Evolutionary conservation across 805 yeast genomes (phyloP).

Genomic region (Nakazawaea anatomiae): DNA sequence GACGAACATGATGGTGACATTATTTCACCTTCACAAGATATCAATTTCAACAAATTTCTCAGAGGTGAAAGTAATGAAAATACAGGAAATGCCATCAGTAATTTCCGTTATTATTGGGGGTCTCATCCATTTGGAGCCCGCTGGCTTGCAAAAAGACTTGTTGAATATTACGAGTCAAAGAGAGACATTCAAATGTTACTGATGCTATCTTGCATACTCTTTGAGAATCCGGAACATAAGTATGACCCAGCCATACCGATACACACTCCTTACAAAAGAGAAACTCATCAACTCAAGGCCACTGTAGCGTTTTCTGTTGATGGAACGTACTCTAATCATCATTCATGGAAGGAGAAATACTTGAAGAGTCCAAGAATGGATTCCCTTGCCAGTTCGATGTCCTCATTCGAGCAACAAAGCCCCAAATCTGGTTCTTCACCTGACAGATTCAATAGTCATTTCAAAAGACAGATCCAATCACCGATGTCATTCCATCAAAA

Average conservation of each 20-base stretch:
- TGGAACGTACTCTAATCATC: neutral
- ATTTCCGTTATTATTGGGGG: constrained; percentile 60
- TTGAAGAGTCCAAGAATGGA: constrained; percentile 3
- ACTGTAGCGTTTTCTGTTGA: neutral
- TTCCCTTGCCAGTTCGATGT: constrained; percentile 13
- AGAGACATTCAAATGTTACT: constrained; percentile 87
- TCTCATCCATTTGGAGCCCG: constrained; percentile 69
- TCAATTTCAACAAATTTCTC: neutral
- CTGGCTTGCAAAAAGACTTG: constrained; percentile 58
- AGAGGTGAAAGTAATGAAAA: constrained; percentile 11
- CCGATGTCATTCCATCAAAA: constrained; percentile 15
- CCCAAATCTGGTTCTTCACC: constrained; percentile 21
- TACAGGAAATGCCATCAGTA: constrained; percentile 1
- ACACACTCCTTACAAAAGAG: constrained; percentile 35
- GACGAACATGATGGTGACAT: constrained; percentile 11
- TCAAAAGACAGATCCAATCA: constrained; percentile 18
- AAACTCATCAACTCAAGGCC: neutral
- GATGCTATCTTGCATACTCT: constrained; percentile 71
- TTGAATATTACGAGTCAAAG: constrained; percentile 54
- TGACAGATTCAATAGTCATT: constrained; percentile 18
- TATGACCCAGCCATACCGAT: constrained; percentile 32
- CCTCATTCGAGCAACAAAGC: constrained; percentile 14
- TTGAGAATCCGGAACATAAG: constrained; percentile 31
- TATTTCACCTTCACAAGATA: neutral
- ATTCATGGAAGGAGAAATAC: neutral